Base-by-base conservation (phyloP, 1,284 basidiomycete species). In the Leucoagaricus sp. region DNA sequence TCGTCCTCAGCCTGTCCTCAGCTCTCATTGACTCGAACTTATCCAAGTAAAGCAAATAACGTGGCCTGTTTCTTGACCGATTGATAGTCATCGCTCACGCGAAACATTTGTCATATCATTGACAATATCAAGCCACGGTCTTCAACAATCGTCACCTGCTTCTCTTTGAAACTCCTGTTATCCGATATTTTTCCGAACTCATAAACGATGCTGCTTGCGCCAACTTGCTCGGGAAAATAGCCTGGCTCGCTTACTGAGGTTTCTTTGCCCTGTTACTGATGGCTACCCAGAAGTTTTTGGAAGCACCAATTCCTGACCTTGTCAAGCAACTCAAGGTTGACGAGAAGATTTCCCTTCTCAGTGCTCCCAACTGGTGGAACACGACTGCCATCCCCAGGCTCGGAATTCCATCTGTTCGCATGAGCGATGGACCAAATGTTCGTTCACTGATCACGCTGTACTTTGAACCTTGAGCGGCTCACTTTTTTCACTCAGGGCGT, bases 341-440 rank as follows among this genome's bases (percentile, higher is more conserved):
- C 40, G 86, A 88, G 70, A 87, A 87, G 68, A 83, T 87, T 53
- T 68, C 75, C 2, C 73, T 89, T 21, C 76, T 88, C 3, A 78
- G 81, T 38, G 86, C 80, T 8, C 84, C 85, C 3, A 85, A 86
- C 62, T 88, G 85, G 82, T 86, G 87, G 87, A 87, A 87, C 61
- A 88, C 86, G 8, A 76, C 75, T 41, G 64, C 79, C 15, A 76
- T 89, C 58, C 70, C 77, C 7, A 74, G 85, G 15, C 76, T 88
- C 9, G 73, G 73, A 7, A 85, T 90, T 54, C 87, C 87, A 3
- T 74, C 80, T 29, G 73, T 87, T 59, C 79, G 84, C 19, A 85
- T 87, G 84, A 84, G 82, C 65, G 84, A 85, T 69, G 84, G 84
- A 4, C 84, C 84, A 9, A 86, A 86, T 66, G 84, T 84, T 63